Conservation (phyloP, 164 flowering plant species). For the Aristolochia contorta region DNA sequence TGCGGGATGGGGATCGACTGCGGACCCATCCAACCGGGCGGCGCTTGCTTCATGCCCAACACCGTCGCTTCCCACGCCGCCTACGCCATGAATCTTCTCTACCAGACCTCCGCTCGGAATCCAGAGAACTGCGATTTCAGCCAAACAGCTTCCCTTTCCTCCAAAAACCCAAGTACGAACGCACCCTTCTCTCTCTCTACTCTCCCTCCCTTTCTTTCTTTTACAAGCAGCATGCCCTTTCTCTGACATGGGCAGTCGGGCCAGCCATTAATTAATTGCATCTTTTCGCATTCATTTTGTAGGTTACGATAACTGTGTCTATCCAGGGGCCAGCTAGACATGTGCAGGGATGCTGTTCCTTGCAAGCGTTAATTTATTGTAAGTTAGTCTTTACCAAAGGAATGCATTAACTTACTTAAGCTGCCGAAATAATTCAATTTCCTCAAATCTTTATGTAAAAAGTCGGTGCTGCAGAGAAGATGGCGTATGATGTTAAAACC, state of each 20-base stretch:
- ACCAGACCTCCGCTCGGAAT: constrained; percentile 44
- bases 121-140: constrained; percentile 78
- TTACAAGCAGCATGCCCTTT: no score
- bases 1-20: constrained; percentile 68
- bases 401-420: no score
- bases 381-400: no score
- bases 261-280: neutral
- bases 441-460: no score
- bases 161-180: constrained; percentile 65
- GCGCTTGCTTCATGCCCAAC: constrained; percentile 67
- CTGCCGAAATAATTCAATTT: no score
- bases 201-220: neutral
- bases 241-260: constrained; percentile 4
- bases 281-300: neutral
- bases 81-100: constrained; percentile 77
- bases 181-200: neutral
- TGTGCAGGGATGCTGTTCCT: constrained; percentile 8
- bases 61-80: constrained; percentile 68
- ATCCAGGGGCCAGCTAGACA: constrained; percentile 26
- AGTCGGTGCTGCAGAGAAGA: no score
- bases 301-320: constrained; percentile 36
- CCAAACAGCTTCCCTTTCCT: constrained; percentile 51
- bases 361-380: no score
- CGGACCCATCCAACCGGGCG: constrained; percentile 62
- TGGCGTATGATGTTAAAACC: no score